These are phyloP conservation scores for Apium graveolens DNA, from an alignment of 129 eudicot genomes.

Conservation along the genomic window DNA sequence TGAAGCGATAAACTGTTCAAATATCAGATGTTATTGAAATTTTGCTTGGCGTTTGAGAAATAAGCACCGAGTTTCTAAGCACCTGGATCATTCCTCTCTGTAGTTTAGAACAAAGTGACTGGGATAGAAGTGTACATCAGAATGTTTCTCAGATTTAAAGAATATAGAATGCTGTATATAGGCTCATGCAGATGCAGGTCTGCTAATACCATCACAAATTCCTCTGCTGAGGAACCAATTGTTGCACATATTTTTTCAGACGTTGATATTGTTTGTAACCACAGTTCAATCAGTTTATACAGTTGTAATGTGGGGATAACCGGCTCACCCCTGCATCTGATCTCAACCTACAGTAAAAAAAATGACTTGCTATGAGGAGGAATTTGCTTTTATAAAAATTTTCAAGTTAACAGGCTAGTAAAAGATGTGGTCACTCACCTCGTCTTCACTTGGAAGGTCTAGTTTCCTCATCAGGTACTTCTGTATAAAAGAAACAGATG, in stretches of 20 bases:
- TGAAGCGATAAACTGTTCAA: no score
- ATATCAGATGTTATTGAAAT: no score
- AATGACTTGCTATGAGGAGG: background rate
- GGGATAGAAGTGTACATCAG: background rate
- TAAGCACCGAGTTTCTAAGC: background rate
- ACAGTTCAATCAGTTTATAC: slow-evolving; percentile 45
- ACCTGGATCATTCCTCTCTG: background rate
- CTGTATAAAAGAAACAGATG: slow-evolving; percentile 36
- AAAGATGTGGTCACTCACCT: slow-evolving; percentile 18
- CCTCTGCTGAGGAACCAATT: slow-evolving; percentile 72
- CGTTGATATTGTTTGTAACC: slow-evolving; percentile 56
- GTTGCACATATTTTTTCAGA: slow-evolving; percentile 38
- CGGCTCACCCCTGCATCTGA: slow-evolving; percentile 63
- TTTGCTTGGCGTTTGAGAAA: background rate
- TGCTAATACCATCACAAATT: slow-evolving; percentile 69
- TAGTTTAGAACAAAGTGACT: background rate
- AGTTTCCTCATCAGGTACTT: slow-evolving; percentile 43
- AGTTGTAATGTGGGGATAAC: slow-evolving; percentile 48
- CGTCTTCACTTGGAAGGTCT: slow-evolving; percentile 44
- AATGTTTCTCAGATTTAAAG: background rate
- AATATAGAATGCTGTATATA: background rate
- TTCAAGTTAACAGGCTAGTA: background rate
- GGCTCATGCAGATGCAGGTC: slow-evolving; percentile 6
- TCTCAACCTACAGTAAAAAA: slow-evolving; percentile 44
- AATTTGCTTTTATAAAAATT: background rate